Percentiles rank a stretch among this genome's conserved stretches.
Evolutionary conservation across 495 filamentous ascomycete species (phyloP).

Genomic region (Ascodesmis nigricans): DNA sequence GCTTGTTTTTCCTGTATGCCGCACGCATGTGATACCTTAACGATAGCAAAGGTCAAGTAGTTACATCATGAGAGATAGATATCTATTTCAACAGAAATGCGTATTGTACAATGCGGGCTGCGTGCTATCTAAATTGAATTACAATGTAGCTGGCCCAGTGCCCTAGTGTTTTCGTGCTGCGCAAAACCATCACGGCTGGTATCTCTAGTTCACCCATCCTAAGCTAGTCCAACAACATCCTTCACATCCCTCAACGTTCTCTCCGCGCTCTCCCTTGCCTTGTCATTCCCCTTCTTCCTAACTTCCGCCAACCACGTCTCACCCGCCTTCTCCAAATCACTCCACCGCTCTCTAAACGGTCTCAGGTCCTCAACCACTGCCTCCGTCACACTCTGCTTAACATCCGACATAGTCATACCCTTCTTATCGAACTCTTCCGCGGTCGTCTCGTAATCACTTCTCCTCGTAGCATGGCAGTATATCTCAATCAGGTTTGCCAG

Average conservation of each 20-base stretch:
- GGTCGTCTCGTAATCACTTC: constrained; percentile 32
- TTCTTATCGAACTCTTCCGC: constrained; percentile 28
- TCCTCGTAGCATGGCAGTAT: constrained; percentile 37
- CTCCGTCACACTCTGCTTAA: constrained; percentile 43
- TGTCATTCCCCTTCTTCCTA: constrained; percentile 34
- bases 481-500: constrained; percentile 72
- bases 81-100: no score
- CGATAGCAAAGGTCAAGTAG: no score
- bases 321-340: constrained; percentile 26
- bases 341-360: constrained; percentile 39
- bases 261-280: constrained; percentile 41
- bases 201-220: no score
- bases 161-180: no score
- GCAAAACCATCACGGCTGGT: no score
- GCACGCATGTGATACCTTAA: no score
- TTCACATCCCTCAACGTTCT: constrained; percentile 44
- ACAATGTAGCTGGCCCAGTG: no score
- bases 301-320: constrained; percentile 36
- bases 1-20: no score
- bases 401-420: constrained; percentile 28
- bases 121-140: no score
- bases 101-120: no score
- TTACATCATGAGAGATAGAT: no score
- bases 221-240: constrained; percentile 35
- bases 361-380: constrained; percentile 33